Conservation (phyloP, 108 stramenopile species). For the Asterionellopsis glacialis region DNA sequence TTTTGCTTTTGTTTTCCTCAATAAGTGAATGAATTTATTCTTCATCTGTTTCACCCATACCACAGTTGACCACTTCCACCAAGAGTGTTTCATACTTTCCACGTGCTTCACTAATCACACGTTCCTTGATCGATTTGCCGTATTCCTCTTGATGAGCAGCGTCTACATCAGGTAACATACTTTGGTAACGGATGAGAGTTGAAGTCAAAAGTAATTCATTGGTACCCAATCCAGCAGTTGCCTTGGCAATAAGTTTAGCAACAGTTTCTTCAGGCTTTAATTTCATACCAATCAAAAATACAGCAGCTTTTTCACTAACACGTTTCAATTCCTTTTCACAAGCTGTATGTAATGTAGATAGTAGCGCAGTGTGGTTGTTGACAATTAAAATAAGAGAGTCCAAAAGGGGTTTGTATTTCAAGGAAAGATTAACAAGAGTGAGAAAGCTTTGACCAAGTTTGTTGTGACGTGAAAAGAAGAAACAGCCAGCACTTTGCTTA, state of each 20-base stretch:
- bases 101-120: conserved; percentile 34
- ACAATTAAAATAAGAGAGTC: too few relatives aligned
- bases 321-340: conserved; percentile 61
- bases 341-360: too few relatives aligned
- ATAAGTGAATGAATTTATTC: too few relatives aligned
- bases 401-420: too few relatives aligned
- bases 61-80: conserved; percentile 39
- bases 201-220: conserved; percentile 54
- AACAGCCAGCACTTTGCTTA: conserved; percentile 5
- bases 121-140: conserved; percentile 60
- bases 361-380: too few relatives aligned
- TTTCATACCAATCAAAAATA: conserved; percentile 55
- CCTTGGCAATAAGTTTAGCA: conserved; percentile 49
- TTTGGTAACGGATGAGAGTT: conserved; percentile 58
- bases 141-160: conserved; percentile 42
- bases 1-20: too few relatives aligned
- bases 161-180: conserved; percentile 41
- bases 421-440: too few relatives aligned
- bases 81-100: conserved; percentile 49
- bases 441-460: too few relatives aligned
- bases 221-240: conserved; percentile 59
- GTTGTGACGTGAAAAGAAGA: too few relatives aligned
- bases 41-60: too few relatives aligned
- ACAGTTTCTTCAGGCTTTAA: conserved; percentile 52
- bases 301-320: conserved; percentile 30